Evolutionary conservation across 129 eudicot species (phyloP), one percentile per base, ranked within the genome.

Genomic region (Erigeron canadensis): DNA sequence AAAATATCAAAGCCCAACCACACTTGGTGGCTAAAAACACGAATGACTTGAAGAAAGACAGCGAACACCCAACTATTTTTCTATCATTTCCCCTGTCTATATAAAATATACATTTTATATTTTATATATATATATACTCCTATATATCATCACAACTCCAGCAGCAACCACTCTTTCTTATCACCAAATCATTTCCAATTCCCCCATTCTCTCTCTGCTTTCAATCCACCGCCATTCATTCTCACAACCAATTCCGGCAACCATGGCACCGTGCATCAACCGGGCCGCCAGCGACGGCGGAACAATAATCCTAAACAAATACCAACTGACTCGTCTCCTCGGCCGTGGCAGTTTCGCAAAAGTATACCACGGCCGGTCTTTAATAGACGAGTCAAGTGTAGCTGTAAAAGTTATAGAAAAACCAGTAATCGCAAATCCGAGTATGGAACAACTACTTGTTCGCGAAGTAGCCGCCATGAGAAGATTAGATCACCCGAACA

Each of bases 311-410:
- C 82, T 86, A 8, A 84, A 81, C 39, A 86, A 83, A 37, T 92
- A 92, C 80, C 83, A 83, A n/a, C 77, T 89, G 10, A 87, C 91
- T 19, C 83, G 81, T 10, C 81, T 92, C 1, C 71, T 90, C 6
- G 97, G 97, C 41, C 86, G 88, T 0, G 97, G 97, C 4, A 90
- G 91, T 69, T 90, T 90, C 71, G 97, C 97, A 0, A 93, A 93
- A 61, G 95, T 92, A 15, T 90, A 85, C 76, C 74, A 83, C 5
- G 97, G 83, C 47, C 77, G 67, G 0, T 72, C 78, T 3, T 65
- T 87, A 23, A 39, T 17, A 51, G 81, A 79, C 79, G 73, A 78
- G 69, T 66, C 75, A 11, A 17, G 81, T 17, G 89, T 84, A 0
- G 97, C 95, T 3, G 74, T 90, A n/a, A 87, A 90, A 59, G 87